These are phyloP conservation scores for Marvania coccoides DNA, from an alignment of 139 green algal species.

Conservation along the genomic window DNA sequence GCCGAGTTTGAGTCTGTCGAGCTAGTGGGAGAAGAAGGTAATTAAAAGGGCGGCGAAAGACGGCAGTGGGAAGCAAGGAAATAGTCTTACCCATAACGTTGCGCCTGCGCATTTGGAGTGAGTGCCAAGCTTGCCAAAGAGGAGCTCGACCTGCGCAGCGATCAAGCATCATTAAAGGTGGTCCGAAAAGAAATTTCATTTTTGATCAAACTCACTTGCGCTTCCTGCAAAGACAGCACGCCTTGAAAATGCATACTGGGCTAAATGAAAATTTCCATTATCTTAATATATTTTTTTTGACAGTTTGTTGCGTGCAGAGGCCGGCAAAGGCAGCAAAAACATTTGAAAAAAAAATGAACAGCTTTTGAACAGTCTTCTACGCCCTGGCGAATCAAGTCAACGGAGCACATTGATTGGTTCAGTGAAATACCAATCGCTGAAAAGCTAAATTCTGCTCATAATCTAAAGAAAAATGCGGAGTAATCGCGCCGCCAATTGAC, in stretches of 20 bases:
- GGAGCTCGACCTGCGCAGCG: conserved; percentile 12
- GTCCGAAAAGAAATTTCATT: no score
- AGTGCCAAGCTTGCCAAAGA: conserved; percentile 31
- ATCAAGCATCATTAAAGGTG: no score
- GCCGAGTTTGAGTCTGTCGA: background rate
- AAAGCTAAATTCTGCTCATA: no score
- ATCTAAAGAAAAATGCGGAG: no score
- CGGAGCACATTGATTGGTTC: no score
- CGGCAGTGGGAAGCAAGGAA: background rate
- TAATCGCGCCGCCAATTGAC: no score
- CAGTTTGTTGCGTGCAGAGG: background rate
- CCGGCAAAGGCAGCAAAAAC: background rate
- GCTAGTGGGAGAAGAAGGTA: background rate
- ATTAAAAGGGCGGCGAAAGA: background rate
- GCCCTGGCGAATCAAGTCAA: no score
- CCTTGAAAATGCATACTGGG: background rate
- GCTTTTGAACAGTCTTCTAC: background rate
- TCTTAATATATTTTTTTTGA: background rate
- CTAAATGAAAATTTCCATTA: background rate
- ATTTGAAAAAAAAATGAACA: background rate
- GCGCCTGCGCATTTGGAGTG: conserved; percentile 6
- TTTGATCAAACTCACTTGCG: no score
- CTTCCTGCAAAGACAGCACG: background rate
- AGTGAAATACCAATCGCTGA: no score
- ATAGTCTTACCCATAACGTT: conserved; percentile 4